phyloP scores from a whole-genome alignment of 176 grass and related monocot genomes.

The Paspalum notatum region DNA sequence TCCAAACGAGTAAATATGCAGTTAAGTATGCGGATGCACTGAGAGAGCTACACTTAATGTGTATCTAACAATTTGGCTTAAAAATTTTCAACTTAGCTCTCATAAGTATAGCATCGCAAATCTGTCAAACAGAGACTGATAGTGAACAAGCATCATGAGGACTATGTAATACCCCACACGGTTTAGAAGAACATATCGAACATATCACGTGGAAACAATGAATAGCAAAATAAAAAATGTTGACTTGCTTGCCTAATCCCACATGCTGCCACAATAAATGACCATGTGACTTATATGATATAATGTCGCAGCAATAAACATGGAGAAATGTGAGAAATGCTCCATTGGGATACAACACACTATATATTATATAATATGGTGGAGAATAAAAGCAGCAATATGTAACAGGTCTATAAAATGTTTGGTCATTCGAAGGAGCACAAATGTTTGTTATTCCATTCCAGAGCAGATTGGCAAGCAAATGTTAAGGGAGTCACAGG shows the following conservation, averaged over 20 bases:
- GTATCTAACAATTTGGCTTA: background rate
- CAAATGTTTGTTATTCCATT: background rate
- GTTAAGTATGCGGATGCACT: background rate
- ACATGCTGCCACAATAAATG: background rate
- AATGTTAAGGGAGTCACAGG: background rate
- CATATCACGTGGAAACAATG: too few relatives aligned
- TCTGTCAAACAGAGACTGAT: background rate
- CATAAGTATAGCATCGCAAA: background rate
- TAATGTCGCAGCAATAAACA: background rate
- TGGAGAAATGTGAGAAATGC: background rate
- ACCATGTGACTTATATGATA: background rate
- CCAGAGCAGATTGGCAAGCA: background rate
- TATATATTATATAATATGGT: background rate
- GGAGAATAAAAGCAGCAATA: background rate
- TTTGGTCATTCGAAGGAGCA: background rate
- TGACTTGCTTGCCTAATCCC: background rate
- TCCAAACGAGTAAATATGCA: background rate
- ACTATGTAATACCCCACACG: background rate
- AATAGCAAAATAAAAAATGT: background rate
- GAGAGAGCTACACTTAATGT: background rate
- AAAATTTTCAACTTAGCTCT: conserved; percentile 24
- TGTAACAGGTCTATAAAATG: background rate
- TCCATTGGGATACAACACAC: background rate
- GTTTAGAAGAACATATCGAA: background rate
- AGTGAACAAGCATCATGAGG: background rate